These are phyloP conservation scores for Blastobotrys muscicola DNA, from an alignment of 805 yeast species.

Conservation along the genomic window DNA sequence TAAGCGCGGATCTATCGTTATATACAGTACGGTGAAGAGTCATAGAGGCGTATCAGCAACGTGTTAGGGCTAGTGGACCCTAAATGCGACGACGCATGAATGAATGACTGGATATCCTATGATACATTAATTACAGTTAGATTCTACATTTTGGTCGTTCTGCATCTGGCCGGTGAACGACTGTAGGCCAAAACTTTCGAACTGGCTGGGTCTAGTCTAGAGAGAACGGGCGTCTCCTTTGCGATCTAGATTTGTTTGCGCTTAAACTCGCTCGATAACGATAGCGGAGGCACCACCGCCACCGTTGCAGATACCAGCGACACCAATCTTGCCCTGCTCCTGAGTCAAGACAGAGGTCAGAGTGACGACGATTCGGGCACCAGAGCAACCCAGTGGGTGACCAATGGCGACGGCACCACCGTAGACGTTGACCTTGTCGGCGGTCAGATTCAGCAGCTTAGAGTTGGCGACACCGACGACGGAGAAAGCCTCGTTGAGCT, in stretches of 20 bases:
- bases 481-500: conserved; percentile 95
- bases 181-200: too few relatives aligned
- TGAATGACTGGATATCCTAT: too few relatives aligned
- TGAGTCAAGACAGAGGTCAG: conserved; percentile 69
- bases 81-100: too few relatives aligned
- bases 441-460: conserved; percentile 50
- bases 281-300: conserved; percentile 98
- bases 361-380: conserved; percentile 89
- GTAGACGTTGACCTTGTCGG: conserved; percentile 73
- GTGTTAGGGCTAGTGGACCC: too few relatives aligned
- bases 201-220: too few relatives aligned
- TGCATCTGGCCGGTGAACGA: too few relatives aligned
- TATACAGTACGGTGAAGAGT: too few relatives aligned
- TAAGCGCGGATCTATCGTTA: too few relatives aligned
- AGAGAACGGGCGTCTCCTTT: too few relatives aligned
- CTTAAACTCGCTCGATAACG: conserved; percentile 61
- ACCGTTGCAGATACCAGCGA: conserved; percentile 96
- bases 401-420: conserved; percentile 98
- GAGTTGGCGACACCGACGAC: conserved; percentile 92
- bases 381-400: conserved; percentile 91
- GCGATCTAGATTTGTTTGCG: not conserved
- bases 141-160: too few relatives aligned
- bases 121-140: too few relatives aligned
- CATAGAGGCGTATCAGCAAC: too few relatives aligned
- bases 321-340: conserved; percentile 83